Conservation (phyloP, 1,284 basidiomycete genomes). For the Tilletia caries region DNA sequence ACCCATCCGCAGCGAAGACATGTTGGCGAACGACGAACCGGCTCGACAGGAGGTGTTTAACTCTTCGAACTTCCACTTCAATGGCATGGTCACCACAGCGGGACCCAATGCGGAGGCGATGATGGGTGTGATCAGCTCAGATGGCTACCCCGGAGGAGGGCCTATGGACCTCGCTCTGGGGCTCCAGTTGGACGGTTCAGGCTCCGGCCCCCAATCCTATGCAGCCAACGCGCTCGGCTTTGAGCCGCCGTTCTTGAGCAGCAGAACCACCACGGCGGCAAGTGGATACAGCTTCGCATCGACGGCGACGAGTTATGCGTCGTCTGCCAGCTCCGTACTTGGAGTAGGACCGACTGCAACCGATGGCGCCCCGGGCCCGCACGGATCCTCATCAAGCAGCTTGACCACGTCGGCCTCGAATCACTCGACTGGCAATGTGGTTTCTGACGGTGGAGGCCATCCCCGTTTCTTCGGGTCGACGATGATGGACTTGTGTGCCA, state of each 20-base stretch:
- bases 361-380: neutral
- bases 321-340: neutral
- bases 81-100: neutral
- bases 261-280: neutral
- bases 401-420: neutral
- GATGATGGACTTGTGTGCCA: neutral
- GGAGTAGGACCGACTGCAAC: neutral
- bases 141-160: neutral
- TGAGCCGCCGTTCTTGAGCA: conserved; percentile 5
- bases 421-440: no score
- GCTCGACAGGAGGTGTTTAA: no score
- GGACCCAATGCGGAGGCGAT: neutral
- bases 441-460: no score
- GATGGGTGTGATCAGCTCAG: conserved; percentile 6
- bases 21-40: no score
- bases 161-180: no score
- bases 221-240: neutral
- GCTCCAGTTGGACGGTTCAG: neutral
- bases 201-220: neutral
- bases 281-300: neutral
- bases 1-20: no score
- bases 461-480: neutral
- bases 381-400: neutral
- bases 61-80: neutral
- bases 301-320: neutral